A percentile compares a stretch with the other conserved stretches of the same genome.
Evolutionary conservation across 2,329 filamentous ascomycete genomes (phyloP).

Genomic region (Fusarium sp.): DNA sequence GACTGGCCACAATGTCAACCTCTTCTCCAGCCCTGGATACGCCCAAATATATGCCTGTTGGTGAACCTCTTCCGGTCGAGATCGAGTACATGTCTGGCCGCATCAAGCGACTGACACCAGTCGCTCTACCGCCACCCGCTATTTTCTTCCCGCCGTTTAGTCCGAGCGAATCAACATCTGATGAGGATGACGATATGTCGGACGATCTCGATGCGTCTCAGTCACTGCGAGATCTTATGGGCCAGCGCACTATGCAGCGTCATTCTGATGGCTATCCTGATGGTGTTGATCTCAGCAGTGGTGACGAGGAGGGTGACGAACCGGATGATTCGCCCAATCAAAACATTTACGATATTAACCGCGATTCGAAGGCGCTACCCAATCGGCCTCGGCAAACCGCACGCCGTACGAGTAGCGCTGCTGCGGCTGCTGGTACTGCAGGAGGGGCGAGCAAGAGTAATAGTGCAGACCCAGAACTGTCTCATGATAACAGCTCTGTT

Average conservation of each 20-base stretch:
- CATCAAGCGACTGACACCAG: constrained; percentile 56
- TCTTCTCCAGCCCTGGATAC: constrained; percentile 46
- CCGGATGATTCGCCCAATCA: constrained; percentile 48
- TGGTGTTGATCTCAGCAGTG: constrained; percentile 52
- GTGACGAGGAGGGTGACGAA: constrained; percentile 54
- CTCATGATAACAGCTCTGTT: constrained; percentile 49
- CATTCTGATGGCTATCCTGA: constrained; percentile 55
- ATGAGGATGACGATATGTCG: constrained; percentile 44
- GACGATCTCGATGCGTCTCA: constrained; percentile 45
- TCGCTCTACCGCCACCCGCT: constrained; percentile 61
- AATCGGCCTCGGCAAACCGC: constrained; percentile 25
- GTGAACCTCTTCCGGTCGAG: constrained; percentile 41
- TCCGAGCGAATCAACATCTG: constrained; percentile 50
- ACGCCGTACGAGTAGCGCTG: constrained; percentile 46
- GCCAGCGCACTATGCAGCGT: constrained; percentile 49
- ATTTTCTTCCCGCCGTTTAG: constrained; percentile 62
- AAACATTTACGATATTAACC: constrained; percentile 46
- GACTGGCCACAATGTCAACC: constrained; percentile 55
- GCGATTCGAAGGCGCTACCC: constrained; percentile 30
- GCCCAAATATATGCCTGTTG: constrained; percentile 1
- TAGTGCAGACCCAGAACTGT: constrained; percentile 41
- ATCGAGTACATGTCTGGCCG: constrained; percentile 58
- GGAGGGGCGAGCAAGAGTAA: constrained; percentile 47
- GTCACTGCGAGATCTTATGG: constrained; percentile 47
- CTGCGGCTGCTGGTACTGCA: constrained; percentile 46